Evolutionary conservation across 176 grass and related monocot species (phyloP).

Genomic region (Oryza brachyantha): DNA sequence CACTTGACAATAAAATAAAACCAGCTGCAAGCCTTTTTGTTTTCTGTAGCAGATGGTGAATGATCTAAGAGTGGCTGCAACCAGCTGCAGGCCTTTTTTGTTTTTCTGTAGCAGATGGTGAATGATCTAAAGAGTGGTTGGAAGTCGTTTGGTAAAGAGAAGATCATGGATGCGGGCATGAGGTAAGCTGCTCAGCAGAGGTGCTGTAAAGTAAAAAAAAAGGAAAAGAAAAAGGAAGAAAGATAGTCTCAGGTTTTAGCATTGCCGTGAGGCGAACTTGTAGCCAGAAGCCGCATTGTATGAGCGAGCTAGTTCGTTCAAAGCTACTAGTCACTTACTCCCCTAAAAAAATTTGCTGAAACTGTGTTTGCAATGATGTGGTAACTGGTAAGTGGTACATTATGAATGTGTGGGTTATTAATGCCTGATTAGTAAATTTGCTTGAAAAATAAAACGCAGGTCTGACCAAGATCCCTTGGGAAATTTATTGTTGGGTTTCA

Average conservation of each 20-base stretch:
- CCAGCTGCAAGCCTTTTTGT: constrained; percentile 3
- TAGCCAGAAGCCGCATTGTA: background rate
- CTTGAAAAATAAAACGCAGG: too few relatives aligned
- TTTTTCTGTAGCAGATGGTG: constrained; percentile 18
- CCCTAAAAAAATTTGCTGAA: too few relatives aligned
- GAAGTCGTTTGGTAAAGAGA: background rate
- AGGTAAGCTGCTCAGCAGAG: background rate
- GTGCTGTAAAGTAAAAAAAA: too few relatives aligned
- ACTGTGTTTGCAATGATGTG: background rate
- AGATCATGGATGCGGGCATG: constrained; percentile 4
- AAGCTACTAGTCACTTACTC: too few relatives aligned
- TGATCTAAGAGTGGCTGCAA: background rate
- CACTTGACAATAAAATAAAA: constrained; percentile 27
- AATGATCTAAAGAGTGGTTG: background rate
- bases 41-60: constrained; percentile 13
- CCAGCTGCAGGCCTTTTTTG: background rate
- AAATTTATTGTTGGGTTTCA: too few relatives aligned
- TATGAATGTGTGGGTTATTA: too few relatives aligned
- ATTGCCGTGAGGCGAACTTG: background rate
- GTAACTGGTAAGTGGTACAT: too few relatives aligned
- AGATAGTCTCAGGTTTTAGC: background rate
- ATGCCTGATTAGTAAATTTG: too few relatives aligned
- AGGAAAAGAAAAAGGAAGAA: too few relatives aligned
- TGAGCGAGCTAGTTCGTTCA: background rate
- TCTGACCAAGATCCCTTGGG: too few relatives aligned